phyloP scores from a whole-genome alignment of 2,329 filamentous ascomycete species.

The Hymenoscyphus scutula region DNA sequence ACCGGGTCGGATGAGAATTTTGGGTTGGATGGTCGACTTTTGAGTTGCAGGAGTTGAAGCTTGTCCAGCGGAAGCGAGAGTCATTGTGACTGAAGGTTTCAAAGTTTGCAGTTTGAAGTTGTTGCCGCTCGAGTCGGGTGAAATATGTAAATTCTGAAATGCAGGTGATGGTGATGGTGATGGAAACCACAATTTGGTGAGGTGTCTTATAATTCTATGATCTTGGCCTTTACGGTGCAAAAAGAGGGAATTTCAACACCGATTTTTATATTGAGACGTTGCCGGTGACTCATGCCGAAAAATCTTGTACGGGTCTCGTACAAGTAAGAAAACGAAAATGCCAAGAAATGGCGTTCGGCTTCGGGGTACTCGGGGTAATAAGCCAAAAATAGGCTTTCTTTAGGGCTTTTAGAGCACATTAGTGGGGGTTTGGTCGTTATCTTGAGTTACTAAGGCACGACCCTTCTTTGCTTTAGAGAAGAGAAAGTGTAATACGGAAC shows the following conservation, averaged over 20 bases:
- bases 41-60: background rate
- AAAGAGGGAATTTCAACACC: background rate
- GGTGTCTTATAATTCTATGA: background rate
- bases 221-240: background rate
- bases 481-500: too few relatives aligned
- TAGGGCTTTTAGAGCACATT: too few relatives aligned
- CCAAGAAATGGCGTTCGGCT: background rate
- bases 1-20: constrained; percentile 24
- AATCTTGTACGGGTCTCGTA: background rate
- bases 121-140: too few relatives aligned
- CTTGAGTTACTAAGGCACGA: too few relatives aligned
- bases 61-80: constrained; percentile 7
- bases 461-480: too few relatives aligned
- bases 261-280: background rate
- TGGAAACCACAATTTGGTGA: background rate
- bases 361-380: background rate
- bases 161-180: too few relatives aligned
- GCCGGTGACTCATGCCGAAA: background rate
- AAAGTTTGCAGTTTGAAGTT: too few relatives aligned
- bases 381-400: background rate
- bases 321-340: background rate
- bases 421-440: background rate
- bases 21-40: constrained; percentile 5
- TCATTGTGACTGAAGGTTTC: background rate
- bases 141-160: too few relatives aligned